Evolutionary conservation across 164 flowering plant genomes (phyloP).

Genomic region (Berberis vulgaris): DNA sequence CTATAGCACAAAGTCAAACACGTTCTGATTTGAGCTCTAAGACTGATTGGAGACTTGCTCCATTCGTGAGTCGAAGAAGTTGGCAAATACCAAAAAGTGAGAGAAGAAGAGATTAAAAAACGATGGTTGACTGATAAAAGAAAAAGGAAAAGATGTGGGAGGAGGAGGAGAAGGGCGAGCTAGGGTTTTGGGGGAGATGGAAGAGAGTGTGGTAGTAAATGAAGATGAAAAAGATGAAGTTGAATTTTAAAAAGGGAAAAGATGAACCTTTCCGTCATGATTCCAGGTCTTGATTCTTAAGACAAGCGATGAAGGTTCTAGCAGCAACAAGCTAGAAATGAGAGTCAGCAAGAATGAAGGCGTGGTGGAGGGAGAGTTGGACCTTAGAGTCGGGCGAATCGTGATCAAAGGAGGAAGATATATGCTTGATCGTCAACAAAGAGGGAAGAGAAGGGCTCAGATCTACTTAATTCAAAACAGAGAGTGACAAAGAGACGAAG

Average conservation of each 20-base stretch:
- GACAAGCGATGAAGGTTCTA: constrained; percentile 77
- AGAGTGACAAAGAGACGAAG: too few species aligned
- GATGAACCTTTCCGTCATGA: constrained; percentile 1
- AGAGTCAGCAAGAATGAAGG: constrained; percentile 81
- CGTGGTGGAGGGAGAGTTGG: constrained; percentile 76
- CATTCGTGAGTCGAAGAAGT: too few species aligned
- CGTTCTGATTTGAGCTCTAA: too few species aligned
- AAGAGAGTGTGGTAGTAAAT: too few species aligned
- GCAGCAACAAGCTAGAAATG: constrained; percentile 48
- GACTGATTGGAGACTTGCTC: too few species aligned
- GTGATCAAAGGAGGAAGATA: constrained; percentile 27
- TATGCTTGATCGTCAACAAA: constrained; percentile 19
- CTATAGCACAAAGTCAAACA: too few species aligned
- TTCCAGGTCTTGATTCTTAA: constrained; percentile 38
- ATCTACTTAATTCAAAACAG: background rate
- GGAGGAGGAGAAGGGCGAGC: too few species aligned
- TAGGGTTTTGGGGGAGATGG: too few species aligned
- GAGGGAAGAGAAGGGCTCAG: constrained; percentile 12
- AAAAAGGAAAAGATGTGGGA: too few species aligned
- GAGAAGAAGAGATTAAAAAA: too few species aligned
- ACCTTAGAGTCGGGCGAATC: constrained; percentile 68
- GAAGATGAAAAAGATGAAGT: background rate
- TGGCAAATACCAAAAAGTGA: too few species aligned
- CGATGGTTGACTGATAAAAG: too few species aligned
- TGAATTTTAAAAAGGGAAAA: background rate